phyloP scores from a whole-genome alignment of 441 rosid species.

The Populus hybrid region DNA sequence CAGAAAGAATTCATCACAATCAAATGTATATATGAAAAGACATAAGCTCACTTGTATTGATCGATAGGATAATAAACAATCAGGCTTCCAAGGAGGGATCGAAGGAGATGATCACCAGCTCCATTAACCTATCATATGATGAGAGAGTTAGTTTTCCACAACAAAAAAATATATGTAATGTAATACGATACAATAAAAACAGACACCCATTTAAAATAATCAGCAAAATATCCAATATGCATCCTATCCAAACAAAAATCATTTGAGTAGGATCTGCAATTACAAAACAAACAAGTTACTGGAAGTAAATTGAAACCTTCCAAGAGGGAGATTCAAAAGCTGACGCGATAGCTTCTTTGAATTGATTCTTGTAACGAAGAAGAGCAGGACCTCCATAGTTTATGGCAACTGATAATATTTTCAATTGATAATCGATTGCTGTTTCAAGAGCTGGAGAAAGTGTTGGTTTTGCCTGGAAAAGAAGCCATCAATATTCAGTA shows the following conservation, averaged over 20 bases:
- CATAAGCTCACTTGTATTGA: constrained; percentile 75
- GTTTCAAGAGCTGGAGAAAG: constrained; percentile 97
- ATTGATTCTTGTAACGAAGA: constrained; percentile 68
- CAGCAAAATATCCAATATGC: not conserved
- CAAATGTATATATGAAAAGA: constrained; percentile 14
- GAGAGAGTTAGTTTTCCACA: not conserved
- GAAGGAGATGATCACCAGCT: constrained; percentile 94
- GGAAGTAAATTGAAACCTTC: constrained; percentile 60
- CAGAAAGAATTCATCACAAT: constrained; percentile 5
- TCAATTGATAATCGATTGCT: constrained; percentile 91
- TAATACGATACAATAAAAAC: not conserved
- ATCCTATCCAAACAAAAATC: not conserved
- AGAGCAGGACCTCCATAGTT: constrained; percentile 87
- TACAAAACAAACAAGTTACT: constrained; percentile 10
- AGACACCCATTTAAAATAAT: not conserved
- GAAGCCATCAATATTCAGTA: constrained; percentile 22
- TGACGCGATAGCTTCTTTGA: constrained; percentile 70
- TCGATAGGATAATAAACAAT: constrained; percentile 89
- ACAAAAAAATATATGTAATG: not conserved
- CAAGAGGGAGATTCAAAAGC: constrained; percentile 96
- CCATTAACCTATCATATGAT: constrained; percentile 71
- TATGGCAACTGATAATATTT: constrained; percentile 85
- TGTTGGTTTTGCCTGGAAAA: constrained; percentile 63
- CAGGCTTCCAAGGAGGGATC: constrained; percentile 88
- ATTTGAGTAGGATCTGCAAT: not conserved